Conservation (phyloP, 768 basidiomycete genomes). For the Rhodosporidiobolus odoratus region DNA sequence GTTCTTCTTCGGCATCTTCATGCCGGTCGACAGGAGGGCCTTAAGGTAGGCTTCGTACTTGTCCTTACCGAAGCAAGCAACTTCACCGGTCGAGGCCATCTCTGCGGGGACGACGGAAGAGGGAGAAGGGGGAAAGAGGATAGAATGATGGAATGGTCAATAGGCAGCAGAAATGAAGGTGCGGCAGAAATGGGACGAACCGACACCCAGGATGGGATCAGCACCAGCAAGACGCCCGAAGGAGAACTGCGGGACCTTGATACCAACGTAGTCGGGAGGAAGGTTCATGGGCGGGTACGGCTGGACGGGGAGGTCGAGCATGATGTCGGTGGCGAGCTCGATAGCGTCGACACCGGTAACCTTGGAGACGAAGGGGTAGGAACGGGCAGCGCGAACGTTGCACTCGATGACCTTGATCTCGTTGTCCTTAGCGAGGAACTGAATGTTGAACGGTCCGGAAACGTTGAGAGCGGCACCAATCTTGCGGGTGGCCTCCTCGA, state of each 20-base stretch:
- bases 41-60: slow-evolving; percentile 99
- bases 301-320: slow-evolving; percentile 83
- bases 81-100: slow-evolving; percentile 99
- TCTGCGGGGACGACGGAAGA: slow-evolving; percentile 49
- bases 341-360: slow-evolving; percentile 97
- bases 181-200: background rate
- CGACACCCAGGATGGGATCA: slow-evolving; percentile 89
- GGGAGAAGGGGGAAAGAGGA: background rate
- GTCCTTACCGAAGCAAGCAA: slow-evolving; percentile 94
- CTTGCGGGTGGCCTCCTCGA: slow-evolving; percentile 94
- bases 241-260: slow-evolving; percentile 99
- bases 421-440: slow-evolving; percentile 99
- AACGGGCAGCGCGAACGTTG: slow-evolving; percentile 92
- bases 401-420: slow-evolving; percentile 99
- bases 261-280: slow-evolving; percentile 89
- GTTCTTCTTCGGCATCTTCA: slow-evolving; percentile 91
- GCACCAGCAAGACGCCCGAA: slow-evolving; percentile 94
- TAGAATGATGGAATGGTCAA: too few species aligned
- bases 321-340: slow-evolving; percentile 98
- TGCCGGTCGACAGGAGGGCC: slow-evolving; percentile 92
- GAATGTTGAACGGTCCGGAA: slow-evolving; percentile 97
- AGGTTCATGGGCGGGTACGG: slow-evolving; percentile 83
- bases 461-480: slow-evolving; percentile 97
- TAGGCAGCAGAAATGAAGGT: background rate
- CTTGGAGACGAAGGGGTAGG: slow-evolving; percentile 98